These are phyloP conservation scores for Coemansia sp. DNA, from an alignment of 192 early-diverging fungal species.

Conservation along the genomic window DNA sequence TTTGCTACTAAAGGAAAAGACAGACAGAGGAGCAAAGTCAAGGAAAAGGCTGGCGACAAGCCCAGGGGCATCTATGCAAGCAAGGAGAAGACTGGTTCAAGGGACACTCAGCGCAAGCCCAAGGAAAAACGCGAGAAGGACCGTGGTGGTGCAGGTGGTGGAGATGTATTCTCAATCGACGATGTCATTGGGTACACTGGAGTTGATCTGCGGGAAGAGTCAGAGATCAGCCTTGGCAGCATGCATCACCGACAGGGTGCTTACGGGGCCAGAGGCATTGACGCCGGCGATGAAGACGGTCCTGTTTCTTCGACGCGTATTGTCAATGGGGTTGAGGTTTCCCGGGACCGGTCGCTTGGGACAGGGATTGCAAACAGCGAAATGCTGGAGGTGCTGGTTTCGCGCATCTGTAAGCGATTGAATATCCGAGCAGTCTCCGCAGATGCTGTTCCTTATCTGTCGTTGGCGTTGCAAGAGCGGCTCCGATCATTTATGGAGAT, in stretches of 20 bases:
- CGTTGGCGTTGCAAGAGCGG: constrained; percentile 69
- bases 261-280: background rate
- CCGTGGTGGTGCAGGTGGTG: constrained; percentile 20
- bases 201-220: constrained; percentile 70
- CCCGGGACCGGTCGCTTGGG: constrained; percentile 22
- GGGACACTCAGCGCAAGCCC: constrained; percentile 19
- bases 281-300: constrained; percentile 2
- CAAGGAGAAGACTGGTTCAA: constrained; percentile 2
- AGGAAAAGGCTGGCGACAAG: constrained; percentile 3
- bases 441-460: constrained; percentile 63
- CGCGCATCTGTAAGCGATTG: constrained; percentile 14
- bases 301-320: constrained; percentile 7
- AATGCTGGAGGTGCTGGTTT: constrained; percentile 19
- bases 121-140: constrained; percentile 39
- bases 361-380: constrained; percentile 16
- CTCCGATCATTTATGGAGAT: constrained; percentile 63
- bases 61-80: background rate
- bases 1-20: background rate
- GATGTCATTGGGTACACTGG: constrained; percentile 81
- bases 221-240: constrained; percentile 60
- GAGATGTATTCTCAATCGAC: constrained; percentile 49
- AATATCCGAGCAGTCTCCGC: constrained; percentile 54
- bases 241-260: constrained; percentile 7
- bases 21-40: background rate
- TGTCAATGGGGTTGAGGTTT: constrained; percentile 26